Conservation (phyloP, 345 rosid genomes). For the Syzygium jambos region DNA sequence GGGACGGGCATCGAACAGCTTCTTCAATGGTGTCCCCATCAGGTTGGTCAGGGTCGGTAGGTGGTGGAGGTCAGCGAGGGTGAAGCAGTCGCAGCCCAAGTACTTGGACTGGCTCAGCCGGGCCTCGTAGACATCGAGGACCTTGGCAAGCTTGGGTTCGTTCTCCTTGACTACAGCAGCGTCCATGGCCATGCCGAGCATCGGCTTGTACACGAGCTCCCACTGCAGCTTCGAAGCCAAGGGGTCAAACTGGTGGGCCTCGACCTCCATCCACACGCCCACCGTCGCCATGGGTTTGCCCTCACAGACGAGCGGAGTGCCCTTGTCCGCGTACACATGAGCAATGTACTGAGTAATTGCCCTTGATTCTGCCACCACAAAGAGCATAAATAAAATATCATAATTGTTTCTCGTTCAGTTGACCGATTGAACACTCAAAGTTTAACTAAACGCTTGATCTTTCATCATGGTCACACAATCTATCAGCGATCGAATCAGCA, state of each 20-base stretch:
- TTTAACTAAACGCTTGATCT: not conserved
- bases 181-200: constrained; percentile 13
- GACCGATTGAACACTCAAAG: not conserved
- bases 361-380: constrained; percentile 55
- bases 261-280: constrained; percentile 55
- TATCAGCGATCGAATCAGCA: not conserved
- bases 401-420: not conserved
- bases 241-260: constrained; percentile 56
- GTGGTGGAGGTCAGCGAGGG: constrained; percentile 73
- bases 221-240: constrained; percentile 39
- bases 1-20: constrained; percentile 14
- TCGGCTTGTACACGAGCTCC: constrained; percentile 39
- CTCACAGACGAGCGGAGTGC: constrained; percentile 34
- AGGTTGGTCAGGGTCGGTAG: constrained; percentile 34
- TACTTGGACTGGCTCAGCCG: constrained; percentile 50
- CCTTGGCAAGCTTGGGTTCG: constrained; percentile 22
- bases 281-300: constrained; percentile 22
- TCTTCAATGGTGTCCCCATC: constrained; percentile 29
- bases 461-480: not conserved
- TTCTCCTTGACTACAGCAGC: not conserved
- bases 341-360: constrained; percentile 65
- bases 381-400: not conserved
- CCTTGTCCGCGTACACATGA: constrained; percentile 34
- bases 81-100: constrained; percentile 50
- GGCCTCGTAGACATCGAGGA: constrained; percentile 59